Conservation (phyloP, 2,329 filamentous ascomycete species). For the Aspergillus tubingensis region DNA sequence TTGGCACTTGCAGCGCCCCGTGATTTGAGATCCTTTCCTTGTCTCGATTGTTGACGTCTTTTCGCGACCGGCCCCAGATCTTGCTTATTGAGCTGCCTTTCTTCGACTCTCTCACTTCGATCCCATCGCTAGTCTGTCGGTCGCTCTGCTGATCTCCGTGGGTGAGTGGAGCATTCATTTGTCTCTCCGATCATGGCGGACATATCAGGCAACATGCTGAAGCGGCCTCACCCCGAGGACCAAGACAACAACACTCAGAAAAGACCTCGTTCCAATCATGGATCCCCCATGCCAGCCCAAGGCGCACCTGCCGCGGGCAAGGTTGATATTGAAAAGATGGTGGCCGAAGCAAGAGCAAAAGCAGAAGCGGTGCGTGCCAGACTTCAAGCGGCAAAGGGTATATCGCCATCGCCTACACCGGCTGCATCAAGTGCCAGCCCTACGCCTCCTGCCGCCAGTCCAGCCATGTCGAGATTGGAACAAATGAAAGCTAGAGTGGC, state of each 20-base stretch:
- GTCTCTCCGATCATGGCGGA: constrained; percentile 42
- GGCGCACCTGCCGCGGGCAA: constrained; percentile 37
- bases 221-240: constrained; percentile 52
- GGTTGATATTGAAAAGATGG: constrained; percentile 50
- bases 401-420: constrained; percentile 21
- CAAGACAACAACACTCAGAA: constrained; percentile 49
- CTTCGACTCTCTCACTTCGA: not conserved
- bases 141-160: constrained; percentile 7
- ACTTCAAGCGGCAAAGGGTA: constrained; percentile 42
- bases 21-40: constrained; percentile 13
- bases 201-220: constrained; percentile 46
- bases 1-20: constrained; percentile 11
- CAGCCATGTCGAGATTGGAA: constrained; percentile 67
- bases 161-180: constrained; percentile 15
- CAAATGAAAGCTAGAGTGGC: constrained; percentile 78
- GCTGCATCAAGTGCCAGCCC: constrained; percentile 40
- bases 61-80: not conserved
- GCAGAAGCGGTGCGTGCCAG: constrained; percentile 52
- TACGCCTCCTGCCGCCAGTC: constrained; percentile 33
- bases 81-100: not conserved
- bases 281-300: constrained; percentile 47
- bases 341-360: constrained; percentile 51
- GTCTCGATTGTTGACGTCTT: constrained; percentile 1
- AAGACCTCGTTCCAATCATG: constrained; percentile 53
- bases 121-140: not conserved